Evolutionary conservation across 176 grass and related monocot species (phyloP), one percentile per base, ranked within the genome.

Genomic region (Eremochloa ophiuroides): DNA sequence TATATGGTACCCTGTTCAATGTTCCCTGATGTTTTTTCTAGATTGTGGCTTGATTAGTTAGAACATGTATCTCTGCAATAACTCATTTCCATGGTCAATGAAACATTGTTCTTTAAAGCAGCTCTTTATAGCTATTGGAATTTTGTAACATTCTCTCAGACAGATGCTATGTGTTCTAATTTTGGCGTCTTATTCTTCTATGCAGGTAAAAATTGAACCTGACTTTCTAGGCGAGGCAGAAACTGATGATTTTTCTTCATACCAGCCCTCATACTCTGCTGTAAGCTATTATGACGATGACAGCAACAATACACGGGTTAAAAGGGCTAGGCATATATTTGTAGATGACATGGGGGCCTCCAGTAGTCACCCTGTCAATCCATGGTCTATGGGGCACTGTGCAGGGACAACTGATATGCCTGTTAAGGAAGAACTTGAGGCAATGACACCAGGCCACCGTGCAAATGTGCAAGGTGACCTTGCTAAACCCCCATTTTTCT

Each of bases 401-500:
- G 23, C 27, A 3, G 44, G 82, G 27, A 34, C 40, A 11, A 69
- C n/a, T 55, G 25, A 84, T 79, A 78, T 60, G 23, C 62, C 30
- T 80, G 23, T 93, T 18, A 95, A 84, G 72, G 84, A 78, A 84
- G 88, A 90, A 62, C 35, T 34, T 64, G 79, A 81, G 68, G 18
- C 30, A 73, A 34, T 66, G 30, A 38, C 66, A 66, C 33, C 79
- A 9, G 80, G 80, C 22, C 10, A 9, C 3, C 71, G 44, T 66
- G 43, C 50, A 62, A 89, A 80, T 62, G 1, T 85, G 35, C 27
- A 20, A 5, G 75, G 60, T 2, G 8, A 74, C 1, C 7, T 80
- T 20, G 71, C 84, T 53, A 87, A 74, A 16, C 83, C 86, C 17
- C 96, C 93, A 38, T 95, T 86, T 74, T 98, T 98, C 39, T 29